phyloP scores from a whole-genome alignment of 2,329 filamentous ascomycete genomes.

The Arachnopeziza araneosa region DNA sequence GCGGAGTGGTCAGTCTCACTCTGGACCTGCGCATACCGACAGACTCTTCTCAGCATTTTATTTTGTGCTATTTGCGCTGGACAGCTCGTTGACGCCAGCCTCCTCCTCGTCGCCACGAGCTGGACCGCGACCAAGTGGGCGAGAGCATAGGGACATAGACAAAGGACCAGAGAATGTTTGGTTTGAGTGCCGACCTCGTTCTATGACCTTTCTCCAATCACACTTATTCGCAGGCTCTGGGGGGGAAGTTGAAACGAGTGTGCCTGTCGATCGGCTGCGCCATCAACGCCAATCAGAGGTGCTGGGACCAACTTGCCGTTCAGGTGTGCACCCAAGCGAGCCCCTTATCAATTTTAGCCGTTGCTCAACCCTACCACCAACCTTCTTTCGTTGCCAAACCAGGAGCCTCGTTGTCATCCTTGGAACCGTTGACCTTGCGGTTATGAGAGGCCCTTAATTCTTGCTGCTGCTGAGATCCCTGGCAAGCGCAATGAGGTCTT shows the following conservation, averaged over 20 bases:
- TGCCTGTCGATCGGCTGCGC: constrained; percentile 9
- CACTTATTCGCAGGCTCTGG: not conserved
- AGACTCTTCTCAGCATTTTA: not conserved
- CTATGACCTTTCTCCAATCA: constrained; percentile 10
- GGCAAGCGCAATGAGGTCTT: constrained; percentile 9
- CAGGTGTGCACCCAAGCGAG: constrained; percentile 3
- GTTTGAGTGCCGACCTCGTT: constrained; percentile 6
- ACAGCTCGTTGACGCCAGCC: not conserved
- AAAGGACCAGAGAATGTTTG: not conserved
- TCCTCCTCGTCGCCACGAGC: not conserved
- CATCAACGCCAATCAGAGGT: constrained; percentile 12
- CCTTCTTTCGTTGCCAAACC: not conserved
- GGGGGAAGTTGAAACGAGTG: not conserved
- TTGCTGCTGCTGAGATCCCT: constrained; percentile 15
- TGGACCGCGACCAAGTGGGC: not conserved
- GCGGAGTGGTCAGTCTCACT: not conserved
- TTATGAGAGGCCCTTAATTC: not conserved
- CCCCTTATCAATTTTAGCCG: constrained; percentile 15
- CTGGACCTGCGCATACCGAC: not conserved
- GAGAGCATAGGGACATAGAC: not conserved
- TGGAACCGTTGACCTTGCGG: constrained; percentile 4
- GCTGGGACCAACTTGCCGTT: not conserved
- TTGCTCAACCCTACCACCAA: not conserved
- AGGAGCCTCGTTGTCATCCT: constrained; percentile 3
- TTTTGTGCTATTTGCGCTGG: not conserved